phyloP scores from a whole-genome alignment of 2,329 filamentous ascomycete species.

The Penicillium italicum region DNA sequence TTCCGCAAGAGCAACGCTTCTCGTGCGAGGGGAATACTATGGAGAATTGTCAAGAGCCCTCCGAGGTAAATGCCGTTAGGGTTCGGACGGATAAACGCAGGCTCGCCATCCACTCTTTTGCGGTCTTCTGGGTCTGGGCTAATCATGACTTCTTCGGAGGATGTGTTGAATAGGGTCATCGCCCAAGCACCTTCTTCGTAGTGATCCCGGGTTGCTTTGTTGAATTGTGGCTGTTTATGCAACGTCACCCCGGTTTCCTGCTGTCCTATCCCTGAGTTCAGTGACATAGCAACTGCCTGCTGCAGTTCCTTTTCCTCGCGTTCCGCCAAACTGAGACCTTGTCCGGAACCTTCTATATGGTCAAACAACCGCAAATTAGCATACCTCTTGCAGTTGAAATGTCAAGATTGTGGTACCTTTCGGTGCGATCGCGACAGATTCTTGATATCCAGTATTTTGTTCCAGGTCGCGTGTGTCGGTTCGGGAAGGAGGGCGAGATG shows the following conservation, averaged over 20 bases:
- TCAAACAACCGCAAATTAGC: slow-evolving; percentile 16
- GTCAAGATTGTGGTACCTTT: slow-evolving; percentile 29
- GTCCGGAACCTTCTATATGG: slow-evolving; percentile 21
- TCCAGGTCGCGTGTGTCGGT: slow-evolving; percentile 33
- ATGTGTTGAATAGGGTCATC: slow-evolving; percentile 49
- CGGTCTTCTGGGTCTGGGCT: slow-evolving; percentile 52
- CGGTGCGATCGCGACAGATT: slow-evolving; percentile 24
- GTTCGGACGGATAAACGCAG: slow-evolving; percentile 57
- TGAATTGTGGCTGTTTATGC: slow-evolving; percentile 45
- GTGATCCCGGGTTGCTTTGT: slow-evolving; percentile 52
- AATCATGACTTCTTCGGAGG: slow-evolving; percentile 52
- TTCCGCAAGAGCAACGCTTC: slow-evolving; percentile 54
- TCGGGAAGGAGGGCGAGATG: slow-evolving; percentile 48
- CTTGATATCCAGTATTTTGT: slow-evolving; percentile 20
- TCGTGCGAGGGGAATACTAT: slow-evolving; percentile 57
- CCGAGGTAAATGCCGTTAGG: slow-evolving; percentile 54
- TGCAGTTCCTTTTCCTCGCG: slow-evolving; percentile 46
- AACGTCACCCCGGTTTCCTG: slow-evolving; percentile 56
- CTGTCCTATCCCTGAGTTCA: slow-evolving; percentile 40
- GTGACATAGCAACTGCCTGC: slow-evolving; percentile 47
- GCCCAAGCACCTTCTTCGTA: slow-evolving; percentile 57
- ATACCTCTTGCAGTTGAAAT: background rate
- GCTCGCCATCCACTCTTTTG: slow-evolving; percentile 48
- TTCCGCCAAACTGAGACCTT: slow-evolving; percentile 40
- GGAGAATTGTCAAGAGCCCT: slow-evolving; percentile 59